Evolutionary conservation across 2,329 filamentous ascomycete species (phyloP).

Genomic region (Neopestalotiopsis sp.): DNA sequence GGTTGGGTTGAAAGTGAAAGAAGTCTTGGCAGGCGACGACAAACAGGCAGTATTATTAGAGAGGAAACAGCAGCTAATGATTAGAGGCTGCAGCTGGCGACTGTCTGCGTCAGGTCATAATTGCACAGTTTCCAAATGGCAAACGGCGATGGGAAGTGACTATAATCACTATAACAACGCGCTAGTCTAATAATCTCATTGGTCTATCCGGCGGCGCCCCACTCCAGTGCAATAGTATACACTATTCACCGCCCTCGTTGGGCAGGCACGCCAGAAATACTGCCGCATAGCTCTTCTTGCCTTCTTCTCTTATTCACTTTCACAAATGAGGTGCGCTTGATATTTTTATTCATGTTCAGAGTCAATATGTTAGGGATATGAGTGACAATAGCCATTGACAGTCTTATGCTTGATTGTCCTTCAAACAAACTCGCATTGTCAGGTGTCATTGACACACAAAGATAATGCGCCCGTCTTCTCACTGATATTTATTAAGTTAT

Average conservation of each 20-base stretch:
- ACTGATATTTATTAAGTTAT: neutral
- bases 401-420: neutral
- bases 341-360: neutral
- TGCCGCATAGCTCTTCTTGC: neutral
- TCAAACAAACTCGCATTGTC: neutral
- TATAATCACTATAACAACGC: neutral
- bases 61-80: too few species aligned
- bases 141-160: neutral
- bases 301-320: too few species aligned
- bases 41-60: too few species aligned
- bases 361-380: neutral
- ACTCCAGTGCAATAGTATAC: neutral
- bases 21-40: too few species aligned
- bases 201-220: neutral
- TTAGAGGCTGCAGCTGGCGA: too few species aligned
- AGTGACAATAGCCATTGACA: neutral
- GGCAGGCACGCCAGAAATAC: neutral
- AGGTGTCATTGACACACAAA: neutral
- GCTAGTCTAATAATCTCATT: neutral
- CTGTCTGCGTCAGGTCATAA: neutral
- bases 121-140: neutral
- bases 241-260: neutral
- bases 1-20: too few species aligned
- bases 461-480: neutral
- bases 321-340: too few species aligned